Conservation (phyloP, 495 filamentous ascomycete species). For the Cetradonia linearis region DNA sequence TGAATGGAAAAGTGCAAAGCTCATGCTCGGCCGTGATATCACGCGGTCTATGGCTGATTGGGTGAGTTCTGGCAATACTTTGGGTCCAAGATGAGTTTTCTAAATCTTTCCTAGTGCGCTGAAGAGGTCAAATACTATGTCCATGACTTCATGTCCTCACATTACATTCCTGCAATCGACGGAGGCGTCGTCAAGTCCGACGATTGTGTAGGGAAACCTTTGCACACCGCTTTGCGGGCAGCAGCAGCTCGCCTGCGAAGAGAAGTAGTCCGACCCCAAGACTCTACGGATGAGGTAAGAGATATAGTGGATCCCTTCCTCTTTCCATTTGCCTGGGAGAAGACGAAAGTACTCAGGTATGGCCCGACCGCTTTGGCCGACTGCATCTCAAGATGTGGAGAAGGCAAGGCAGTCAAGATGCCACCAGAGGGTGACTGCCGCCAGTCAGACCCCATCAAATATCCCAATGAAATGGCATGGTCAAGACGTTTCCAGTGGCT, state of each 20-base stretch:
- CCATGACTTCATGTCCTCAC: neutral
- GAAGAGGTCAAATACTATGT: constrained; percentile 18
- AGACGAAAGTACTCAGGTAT: constrained; percentile 28
- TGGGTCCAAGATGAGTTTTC: too few relatives aligned
- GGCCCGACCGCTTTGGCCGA: constrained; percentile 27
- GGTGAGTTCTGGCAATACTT: neutral
- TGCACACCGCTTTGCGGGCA: constrained; percentile 27
- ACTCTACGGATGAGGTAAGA: constrained; percentile 21
- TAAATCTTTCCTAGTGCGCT: constrained; percentile 21
- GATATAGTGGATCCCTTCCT: constrained; percentile 37
- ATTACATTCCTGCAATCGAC: constrained; percentile 3
- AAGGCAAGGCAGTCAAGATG: constrained; percentile 28
- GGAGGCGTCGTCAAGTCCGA: constrained; percentile 25
- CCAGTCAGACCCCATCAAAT: constrained; percentile 28
- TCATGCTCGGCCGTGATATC: constrained; percentile 1
- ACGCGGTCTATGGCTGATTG: constrained; percentile 19
- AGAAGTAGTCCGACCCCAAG: constrained; percentile 22
- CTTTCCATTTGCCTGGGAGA: constrained; percentile 38
- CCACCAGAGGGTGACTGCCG: constrained; percentile 11
- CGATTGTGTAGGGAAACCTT: constrained; percentile 15
- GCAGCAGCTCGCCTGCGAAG: constrained; percentile 24
- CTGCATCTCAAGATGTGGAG: constrained; percentile 23
- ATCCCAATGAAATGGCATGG: constrained; percentile 35
- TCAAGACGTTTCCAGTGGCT: constrained; percentile 35
- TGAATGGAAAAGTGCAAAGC: constrained; percentile 17